Conservation (phyloP, 1,284 basidiomycete genomes). For the Apiotrichum brassicae region DNA sequence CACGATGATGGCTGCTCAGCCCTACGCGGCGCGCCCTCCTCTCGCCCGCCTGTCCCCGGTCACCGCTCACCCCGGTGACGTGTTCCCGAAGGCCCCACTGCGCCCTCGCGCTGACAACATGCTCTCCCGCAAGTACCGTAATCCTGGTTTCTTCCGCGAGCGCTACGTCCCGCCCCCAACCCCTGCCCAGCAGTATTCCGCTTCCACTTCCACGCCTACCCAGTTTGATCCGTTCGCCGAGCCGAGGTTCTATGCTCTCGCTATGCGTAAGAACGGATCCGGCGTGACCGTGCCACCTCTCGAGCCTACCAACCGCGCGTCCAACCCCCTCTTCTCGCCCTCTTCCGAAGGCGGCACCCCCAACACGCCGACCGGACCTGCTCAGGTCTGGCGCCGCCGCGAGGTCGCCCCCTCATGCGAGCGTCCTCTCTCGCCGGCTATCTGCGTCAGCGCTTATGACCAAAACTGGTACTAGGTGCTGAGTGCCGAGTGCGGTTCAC, state of each 20-base stretch:
- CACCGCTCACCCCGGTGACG: background rate
- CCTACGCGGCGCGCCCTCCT: background rate
- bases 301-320: no score
- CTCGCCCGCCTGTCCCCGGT: background rate
- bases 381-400: background rate
- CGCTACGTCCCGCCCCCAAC: constrained; percentile 1
- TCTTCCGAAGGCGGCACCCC: background rate
- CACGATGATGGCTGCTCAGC: background rate
- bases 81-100: background rate
- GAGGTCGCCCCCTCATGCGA: background rate
- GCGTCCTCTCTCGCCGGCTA: background rate
- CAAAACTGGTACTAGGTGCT: constrained; percentile 2
- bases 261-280: background rate
- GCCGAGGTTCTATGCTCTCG: background rate
- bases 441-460: background rate
- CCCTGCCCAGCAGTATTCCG: background rate
- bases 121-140: background rate
- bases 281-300: background rate
- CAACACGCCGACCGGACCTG: background rate
- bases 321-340: background rate
- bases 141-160: constrained; percentile 1
- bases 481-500: no score
- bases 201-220: background rate
- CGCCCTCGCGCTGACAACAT: background rate
- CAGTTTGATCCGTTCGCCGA: background rate